Base-by-base conservation (phyloP, 441 rosid species). In the Hura crepitans region DNA sequence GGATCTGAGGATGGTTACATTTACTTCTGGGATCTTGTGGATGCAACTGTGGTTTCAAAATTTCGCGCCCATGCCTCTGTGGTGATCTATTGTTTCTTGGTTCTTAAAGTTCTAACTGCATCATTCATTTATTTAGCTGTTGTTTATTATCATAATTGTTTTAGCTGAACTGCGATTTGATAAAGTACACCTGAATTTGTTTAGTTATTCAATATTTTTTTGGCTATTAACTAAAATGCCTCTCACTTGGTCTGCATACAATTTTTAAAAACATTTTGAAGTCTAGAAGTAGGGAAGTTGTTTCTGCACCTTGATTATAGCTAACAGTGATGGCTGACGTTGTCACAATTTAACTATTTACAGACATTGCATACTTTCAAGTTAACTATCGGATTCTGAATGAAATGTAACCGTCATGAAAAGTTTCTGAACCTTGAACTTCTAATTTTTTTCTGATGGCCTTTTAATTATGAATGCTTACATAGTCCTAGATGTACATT, bases 1-100 rank as follows among this genome's bases (percentile, higher is more conserved):
- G 99, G 99, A 61, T 95, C 99, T 69, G 99, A 90, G 81, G 96
- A 95, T 78, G 99, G 99, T 59, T 79, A 84, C 45, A 83, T 92
- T 77, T 92, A 77, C 85, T 90, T 92, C 81, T 95, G 99, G 97
- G 99, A 95, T 83, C 82, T 95, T 77, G 99, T 92, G 1, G 97
- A 95, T 80, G 97, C 96, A 22, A 81, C 94, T 18, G 86, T 92
- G 55, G 81, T 89, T 54, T 82, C 89, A 54, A 92, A 83, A 69
- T 87, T 92, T 69, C 85, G 77, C 9, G 96, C 97, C 73, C 97
- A 92, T 83, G 71, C 87, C 63, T 86, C 90, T 45, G 97, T 95
- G 94, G 97, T 94, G 82, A 74, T 79, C 43, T 11, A 39, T 14
- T 22, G 23, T 66, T 6, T 39, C 8, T 39, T 17, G 27, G 27